Evolutionary conservation across 805 yeast species (phyloP).

Genomic region (Wickerhamomyces subpelliculosus): DNA sequence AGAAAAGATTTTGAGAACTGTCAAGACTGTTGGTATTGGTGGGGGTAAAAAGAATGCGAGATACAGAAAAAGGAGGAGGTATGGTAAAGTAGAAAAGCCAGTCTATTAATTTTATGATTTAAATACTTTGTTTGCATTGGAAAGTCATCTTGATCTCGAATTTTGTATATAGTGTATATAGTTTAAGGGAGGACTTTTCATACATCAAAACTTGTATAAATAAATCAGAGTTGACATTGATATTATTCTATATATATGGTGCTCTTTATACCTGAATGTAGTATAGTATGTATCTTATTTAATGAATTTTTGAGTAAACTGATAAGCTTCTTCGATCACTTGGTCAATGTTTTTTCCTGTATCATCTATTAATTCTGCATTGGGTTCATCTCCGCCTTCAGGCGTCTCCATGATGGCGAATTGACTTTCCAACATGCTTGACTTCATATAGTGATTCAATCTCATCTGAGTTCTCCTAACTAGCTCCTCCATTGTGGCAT

Average conservation of each 20-base stretch:
- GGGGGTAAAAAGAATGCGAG: not conserved
- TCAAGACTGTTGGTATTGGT: conserved; percentile 3
- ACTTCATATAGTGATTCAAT: conserved; percentile 79
- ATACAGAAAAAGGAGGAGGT: no score
- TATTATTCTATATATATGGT: no score
- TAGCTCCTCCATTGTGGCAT: conserved; percentile 57
- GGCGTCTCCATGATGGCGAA: conserved; percentile 73
- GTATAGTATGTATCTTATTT: no score
- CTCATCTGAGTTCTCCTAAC: conserved; percentile 55
- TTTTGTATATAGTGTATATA: no score
- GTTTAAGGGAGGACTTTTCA: no score
- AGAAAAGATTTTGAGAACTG: conserved; percentile 26
- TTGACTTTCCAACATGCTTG: conserved; percentile 77
- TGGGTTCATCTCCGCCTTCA: conserved; percentile 24
- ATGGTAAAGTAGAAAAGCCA: no score
- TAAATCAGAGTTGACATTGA: no score
- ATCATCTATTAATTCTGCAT: conserved; percentile 25
- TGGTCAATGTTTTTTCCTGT: conserved; percentile 18
- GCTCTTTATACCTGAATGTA: no score
- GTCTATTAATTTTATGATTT: no score
- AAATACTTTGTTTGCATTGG: no score
- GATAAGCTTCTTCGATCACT: conserved; percentile 6
- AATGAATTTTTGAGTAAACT: conserved; percentile 5
- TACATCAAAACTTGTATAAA: no score
- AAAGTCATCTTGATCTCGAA: no score